These are phyloP conservation scores for Beauveria brongniartii DNA, from an alignment of 2,329 filamentous ascomycete genomes.

Conservation along the genomic window DNA sequence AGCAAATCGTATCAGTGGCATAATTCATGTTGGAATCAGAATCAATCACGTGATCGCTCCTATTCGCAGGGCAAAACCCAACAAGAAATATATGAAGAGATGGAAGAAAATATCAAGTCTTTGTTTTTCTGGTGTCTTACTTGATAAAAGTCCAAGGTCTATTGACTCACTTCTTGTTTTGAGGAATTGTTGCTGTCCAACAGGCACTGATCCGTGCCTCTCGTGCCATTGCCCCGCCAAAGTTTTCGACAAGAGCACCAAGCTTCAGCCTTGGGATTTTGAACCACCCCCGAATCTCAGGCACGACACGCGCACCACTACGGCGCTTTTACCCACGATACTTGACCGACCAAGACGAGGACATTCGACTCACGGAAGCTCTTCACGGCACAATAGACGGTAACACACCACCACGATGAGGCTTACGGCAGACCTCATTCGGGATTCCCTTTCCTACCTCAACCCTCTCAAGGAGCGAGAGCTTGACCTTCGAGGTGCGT, in stretches of 20 bases:
- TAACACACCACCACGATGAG: conserved; percentile 55
- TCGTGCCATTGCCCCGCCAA: conserved; percentile 3
- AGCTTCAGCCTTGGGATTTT: conserved; percentile 1
- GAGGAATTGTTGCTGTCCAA: no score
- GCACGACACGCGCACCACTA: not conserved
- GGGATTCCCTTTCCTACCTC: conserved; percentile 92
- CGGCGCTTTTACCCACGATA: not conserved
- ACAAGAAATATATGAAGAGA: no score
- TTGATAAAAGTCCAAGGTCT: no score
- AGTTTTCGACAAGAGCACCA: not conserved
- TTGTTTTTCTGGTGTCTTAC: no score
- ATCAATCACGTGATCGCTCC: no score
- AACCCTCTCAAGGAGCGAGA: conserved; percentile 98
- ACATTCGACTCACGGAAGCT: not conserved
- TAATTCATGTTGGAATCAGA: no score
- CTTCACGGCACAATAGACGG: not conserved
- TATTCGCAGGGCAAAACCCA: no score
- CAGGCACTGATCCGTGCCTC: not conserved
- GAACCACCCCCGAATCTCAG: not conserved
- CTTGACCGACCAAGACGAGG: not conserved
- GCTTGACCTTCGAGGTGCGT: conserved; percentile 98
- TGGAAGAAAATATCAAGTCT: no score
- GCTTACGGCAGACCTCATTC: conserved; percentile 91
- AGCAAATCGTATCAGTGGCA: no score
- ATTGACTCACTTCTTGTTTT: no score